Base-by-base conservation (phyloP, 768 basidiomycete species). In the Sarcomyxa edulis region DNA sequence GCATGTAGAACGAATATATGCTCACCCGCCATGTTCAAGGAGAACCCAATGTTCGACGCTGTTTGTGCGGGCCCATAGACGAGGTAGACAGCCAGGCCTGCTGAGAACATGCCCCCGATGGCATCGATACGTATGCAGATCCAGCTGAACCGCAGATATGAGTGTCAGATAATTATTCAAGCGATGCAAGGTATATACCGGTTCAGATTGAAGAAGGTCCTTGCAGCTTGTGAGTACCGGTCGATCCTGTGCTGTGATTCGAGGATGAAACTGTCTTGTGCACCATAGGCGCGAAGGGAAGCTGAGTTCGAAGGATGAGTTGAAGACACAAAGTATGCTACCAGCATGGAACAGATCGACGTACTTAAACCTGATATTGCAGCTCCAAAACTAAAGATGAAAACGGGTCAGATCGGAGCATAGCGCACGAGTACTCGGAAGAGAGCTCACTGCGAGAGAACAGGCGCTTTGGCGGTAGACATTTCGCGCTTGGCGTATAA, bases 241-340 rank as follows among this genome's bases (percentile, higher is more conserved):
- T 76, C 65, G 20, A 74, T 65, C 5, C 68, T 58, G 19, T 54
- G 43, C 15, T 64, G 48, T 5, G 67, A 60, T 37, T 65, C 55
- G 40, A 29, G 33, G 41, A 48, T 59, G 56, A 56, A 70, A 12
- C 53, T 43, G 16, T 55, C 54, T 49, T 74, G 60, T 9, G 71
- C 71, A 2, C 66, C 65, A 46, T 72, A 77, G 0, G 74, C 74
- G 15, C 74, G 56, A 39, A 77, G 72, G 3, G 71, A 55, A 14
- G 48, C 53, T 52, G 31, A 23, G 33, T 14, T 6, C 14, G 9
- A 8, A 37, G 23, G 25, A 16, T 22, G 12, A 21, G 35, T 21
- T 30, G 5, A 29, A 7, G 16, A 37, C 26, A 11, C 12, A n/a
- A n/a, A n/a, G n/a, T n/a, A n/a, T n/a, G n/a, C n/a, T n/a, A n/a